Evolutionary conservation across 345 rosid genomes (phyloP), one percentile per base, ranked within the genome.

Genomic region (Psidium guajava): DNA sequence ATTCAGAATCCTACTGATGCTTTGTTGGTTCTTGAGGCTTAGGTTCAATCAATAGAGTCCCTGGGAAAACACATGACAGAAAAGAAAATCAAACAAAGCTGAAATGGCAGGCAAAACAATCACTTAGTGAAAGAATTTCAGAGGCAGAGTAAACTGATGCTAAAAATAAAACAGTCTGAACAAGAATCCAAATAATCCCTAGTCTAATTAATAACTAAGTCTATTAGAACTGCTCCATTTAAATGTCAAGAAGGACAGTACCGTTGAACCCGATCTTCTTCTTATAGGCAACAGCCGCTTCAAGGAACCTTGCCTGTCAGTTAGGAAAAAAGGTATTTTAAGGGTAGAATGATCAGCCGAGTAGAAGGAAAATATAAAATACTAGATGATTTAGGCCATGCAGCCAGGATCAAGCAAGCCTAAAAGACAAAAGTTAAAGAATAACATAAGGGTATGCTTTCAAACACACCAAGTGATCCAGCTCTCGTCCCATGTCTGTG

Each of bases 21-120:
- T 95, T 96, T 69, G 95, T 96, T 21, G 99, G 98, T 91, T 97
- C 99, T 91, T 97, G 99, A 85, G 99, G 99, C 91, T 97, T 97
- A 42, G 99, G 99, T 90, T 97, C 97, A 88, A 97, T 94, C 83
- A 97, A 89, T 82, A 97, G 90, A 8, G 95, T 94, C 75, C 99
- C 96, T 96, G 92, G 92, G 25, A 88, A 54, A 15, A 13, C 5
- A 82, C 82, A 28, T 28, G 75, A 8, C 11, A n/a, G 51, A 61
- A 61, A 61, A 21, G 73, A 61, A 5, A 64, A 28, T 32, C 44
- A 64, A 9, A 42, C 75, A 64, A 64, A 28, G 42, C 44, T 2
- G 44, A 28, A 15, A 32, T 15, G 42, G 3, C 75, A 16, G 75
- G 75, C 75, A 64, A 64, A 64, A 64, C 40, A 64, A 61, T 28